A percentile compares a stretch with the other conserved stretches of the same genome.
These are phyloP conservation scores for Echeveria elegans DNA, from an alignment of 164 flowering plant genomes.

Conservation along the genomic window DNA sequence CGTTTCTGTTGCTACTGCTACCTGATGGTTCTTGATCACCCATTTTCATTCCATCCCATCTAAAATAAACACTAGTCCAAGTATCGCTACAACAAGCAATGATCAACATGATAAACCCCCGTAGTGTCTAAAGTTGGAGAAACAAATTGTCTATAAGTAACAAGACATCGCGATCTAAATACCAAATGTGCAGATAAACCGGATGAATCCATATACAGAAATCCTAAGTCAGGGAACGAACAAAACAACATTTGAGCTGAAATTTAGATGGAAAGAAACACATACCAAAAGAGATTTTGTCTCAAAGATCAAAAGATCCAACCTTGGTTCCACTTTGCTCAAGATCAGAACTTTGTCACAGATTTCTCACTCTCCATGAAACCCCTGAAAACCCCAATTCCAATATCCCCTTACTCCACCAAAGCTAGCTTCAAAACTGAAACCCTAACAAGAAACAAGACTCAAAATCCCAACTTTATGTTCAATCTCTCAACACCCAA, in stretches of 20 bases:
- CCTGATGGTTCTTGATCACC: constrained; percentile 29
- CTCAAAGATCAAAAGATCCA: background rate
- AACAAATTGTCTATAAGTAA: background rate
- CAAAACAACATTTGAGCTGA: background rate
- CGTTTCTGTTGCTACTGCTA: constrained; percentile 15
- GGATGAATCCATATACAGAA: background rate
- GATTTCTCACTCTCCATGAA: background rate
- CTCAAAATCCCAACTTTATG: background rate
- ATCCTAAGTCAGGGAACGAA: background rate
- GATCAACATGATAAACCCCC: too few species aligned
- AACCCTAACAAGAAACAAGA: background rate
- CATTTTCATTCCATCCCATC: constrained; percentile 16
- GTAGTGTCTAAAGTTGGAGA: background rate
- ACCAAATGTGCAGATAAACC: background rate
- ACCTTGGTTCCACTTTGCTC: background rate
- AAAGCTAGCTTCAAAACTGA: background rate
- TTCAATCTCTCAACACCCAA: constrained; percentile 4
- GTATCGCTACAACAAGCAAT: too few species aligned
- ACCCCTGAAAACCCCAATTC: background rate
- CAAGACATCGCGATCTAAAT: background rate
- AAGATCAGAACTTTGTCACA: background rate
- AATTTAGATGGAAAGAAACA: background rate
- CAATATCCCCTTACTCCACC: background rate
- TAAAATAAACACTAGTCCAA: constrained; percentile 16
- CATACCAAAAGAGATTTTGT: background rate